A percentile compares a stretch with the other conserved stretches of the same genome.
phyloP scores from a whole-genome alignment of 1,284 basidiomycete genomes.

The Coniophora puteana region DNA sequence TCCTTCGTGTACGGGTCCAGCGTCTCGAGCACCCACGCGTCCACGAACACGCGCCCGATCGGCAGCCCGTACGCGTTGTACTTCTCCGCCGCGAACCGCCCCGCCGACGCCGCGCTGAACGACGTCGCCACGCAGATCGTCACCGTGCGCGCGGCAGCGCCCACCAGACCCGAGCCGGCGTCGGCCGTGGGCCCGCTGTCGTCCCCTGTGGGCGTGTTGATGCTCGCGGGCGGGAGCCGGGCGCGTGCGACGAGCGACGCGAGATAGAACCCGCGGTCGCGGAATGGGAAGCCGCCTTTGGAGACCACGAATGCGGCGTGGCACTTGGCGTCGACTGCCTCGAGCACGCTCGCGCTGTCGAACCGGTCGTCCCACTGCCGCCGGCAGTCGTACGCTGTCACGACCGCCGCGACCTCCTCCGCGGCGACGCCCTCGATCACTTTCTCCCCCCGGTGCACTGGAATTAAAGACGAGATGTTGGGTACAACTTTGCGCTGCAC shows the following conservation, averaged over 20 bases:
- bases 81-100: constrained; percentile 57
- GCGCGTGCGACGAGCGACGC: constrained; percentile 74
- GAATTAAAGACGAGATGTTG: constrained; percentile 78
- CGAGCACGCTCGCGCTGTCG: constrained; percentile 66
- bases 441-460: constrained; percentile 86
- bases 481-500: constrained; percentile 76
- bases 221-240: constrained; percentile 34
- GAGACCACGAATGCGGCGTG: constrained; percentile 66
- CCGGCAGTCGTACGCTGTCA: constrained; percentile 70
- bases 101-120: constrained; percentile 62
- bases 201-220: constrained; percentile 27
- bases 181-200: constrained; percentile 25
- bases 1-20: constrained; percentile 96
- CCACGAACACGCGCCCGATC: constrained; percentile 81
- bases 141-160: constrained; percentile 64
- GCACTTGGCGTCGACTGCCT: constrained; percentile 80
- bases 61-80: constrained; percentile 80
- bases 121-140: constrained; percentile 79
- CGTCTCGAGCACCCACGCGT: constrained; percentile 97
- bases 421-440: constrained; percentile 94
- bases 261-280: constrained; percentile 84
- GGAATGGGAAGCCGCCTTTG: constrained; percentile 86
- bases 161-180: constrained; percentile 61
- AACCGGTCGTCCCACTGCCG: constrained; percentile 85
- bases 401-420: constrained; percentile 80